Conservation (phyloP, 106 monocot genomes). For the Allium sativum region DNA sequence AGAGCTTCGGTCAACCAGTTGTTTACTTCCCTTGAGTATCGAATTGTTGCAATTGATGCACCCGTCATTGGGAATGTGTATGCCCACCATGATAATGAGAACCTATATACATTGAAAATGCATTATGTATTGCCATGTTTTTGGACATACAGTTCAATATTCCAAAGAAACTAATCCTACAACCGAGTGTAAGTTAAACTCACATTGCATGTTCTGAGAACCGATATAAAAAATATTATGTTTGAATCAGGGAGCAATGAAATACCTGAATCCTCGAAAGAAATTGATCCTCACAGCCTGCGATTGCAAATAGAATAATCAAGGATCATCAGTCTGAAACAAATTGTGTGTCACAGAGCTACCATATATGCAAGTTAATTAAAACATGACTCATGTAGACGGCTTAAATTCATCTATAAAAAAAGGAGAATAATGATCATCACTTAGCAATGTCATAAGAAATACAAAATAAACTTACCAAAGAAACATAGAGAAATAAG, state of each 20-base stretch:
- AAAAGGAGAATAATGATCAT: neutral
- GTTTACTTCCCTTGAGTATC: slow-evolving; percentile 43
- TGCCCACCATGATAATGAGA: slow-evolving; percentile 67
- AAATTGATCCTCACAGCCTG: slow-evolving; percentile 84
- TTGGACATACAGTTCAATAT: too few relatives aligned
- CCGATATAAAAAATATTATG: neutral
- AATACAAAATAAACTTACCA: slow-evolving; percentile 25
- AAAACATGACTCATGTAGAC: too few relatives aligned
- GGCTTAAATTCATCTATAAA: neutral
- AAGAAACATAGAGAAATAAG: slow-evolving; percentile 61
- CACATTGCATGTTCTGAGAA: neutral
- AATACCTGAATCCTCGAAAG: slow-evolving; percentile 74
- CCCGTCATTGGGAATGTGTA: slow-evolving; percentile 60
- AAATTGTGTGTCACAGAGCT: too few relatives aligned
- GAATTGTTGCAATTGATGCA: slow-evolving; percentile 47
- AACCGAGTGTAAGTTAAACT: neutral
- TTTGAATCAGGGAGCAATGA: neutral
- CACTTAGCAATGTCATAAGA: too few relatives aligned
- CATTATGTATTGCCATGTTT: too few relatives aligned
- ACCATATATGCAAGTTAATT: too few relatives aligned
- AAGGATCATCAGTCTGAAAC: too few relatives aligned
- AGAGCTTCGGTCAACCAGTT: slow-evolving; percentile 35
- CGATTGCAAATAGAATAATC: slow-evolving; percentile 6
- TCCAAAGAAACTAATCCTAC: neutral
- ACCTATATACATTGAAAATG: slow-evolving; percentile 9